phyloP scores from a whole-genome alignment of 2,329 filamentous ascomycete species.

The Nemania serpens region DNA sequence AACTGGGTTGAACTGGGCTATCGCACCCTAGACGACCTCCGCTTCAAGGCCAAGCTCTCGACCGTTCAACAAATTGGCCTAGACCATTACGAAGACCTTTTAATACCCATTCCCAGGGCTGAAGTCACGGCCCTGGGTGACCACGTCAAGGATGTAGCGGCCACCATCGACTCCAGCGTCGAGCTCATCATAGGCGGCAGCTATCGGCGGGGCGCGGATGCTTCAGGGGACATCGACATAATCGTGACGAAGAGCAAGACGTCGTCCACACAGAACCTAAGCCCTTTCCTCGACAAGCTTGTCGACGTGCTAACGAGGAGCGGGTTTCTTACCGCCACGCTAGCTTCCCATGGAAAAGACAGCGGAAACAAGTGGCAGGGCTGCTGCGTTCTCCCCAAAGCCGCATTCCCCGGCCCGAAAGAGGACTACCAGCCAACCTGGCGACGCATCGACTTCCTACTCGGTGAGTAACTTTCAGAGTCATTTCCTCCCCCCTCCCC shows the following conservation, averaged over 20 bases:
- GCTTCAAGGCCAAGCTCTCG: conserved; percentile 64
- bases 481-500: no score
- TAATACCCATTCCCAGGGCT: conserved; percentile 73
- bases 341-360: conserved; percentile 62
- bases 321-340: conserved; percentile 70
- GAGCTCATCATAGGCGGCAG: conserved; percentile 80
- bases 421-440: conserved; percentile 56
- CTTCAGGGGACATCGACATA: conserved; percentile 82
- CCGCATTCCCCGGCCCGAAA: conserved; percentile 35
- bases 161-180: conserved; percentile 64
- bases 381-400: conserved; percentile 70
- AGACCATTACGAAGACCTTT: conserved; percentile 79
- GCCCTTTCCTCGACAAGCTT: conserved; percentile 65
- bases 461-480: no score
- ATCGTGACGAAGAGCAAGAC: conserved; percentile 75
- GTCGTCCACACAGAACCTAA: conserved; percentile 57
- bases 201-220: conserved; percentile 76
- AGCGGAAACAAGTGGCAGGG: conserved; percentile 86
- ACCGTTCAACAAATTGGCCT: conserved; percentile 75
- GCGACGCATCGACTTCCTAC: conserved; percentile 82
- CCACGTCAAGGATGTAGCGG: conserved; percentile 64
- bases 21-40: conserved; percentile 74
- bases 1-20: conserved; percentile 79
- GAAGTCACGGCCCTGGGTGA: conserved; percentile 74
- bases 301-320: conserved; percentile 62